Conservation (phyloP, 768 basidiomycete species). For the Russula earlei region DNA sequence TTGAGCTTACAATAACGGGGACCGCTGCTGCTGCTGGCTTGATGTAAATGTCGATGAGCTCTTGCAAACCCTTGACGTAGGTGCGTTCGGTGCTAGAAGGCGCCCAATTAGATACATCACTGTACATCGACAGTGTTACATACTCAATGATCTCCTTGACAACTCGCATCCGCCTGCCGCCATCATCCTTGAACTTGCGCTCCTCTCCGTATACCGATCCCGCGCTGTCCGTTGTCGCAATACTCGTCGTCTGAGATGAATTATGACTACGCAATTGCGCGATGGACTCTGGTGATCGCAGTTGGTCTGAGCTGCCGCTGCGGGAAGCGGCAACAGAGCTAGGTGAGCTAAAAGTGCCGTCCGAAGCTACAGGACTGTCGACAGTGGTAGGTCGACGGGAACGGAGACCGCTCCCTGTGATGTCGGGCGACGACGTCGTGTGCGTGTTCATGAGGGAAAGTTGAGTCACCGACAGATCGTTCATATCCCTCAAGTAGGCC, state of each 20-base stretch:
- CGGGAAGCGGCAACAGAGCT: slow-evolving; percentile 30
- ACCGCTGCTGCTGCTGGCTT: slow-evolving; percentile 67
- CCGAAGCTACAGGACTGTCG: slow-evolving; percentile 52
- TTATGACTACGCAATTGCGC: slow-evolving; percentile 49
- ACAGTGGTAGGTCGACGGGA: slow-evolving; percentile 59
- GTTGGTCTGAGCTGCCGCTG: slow-evolving; percentile 40
- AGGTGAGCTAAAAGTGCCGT: slow-evolving; percentile 33
- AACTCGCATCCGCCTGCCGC: slow-evolving; percentile 70
- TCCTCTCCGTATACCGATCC: slow-evolving; percentile 55
- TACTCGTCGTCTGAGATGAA: slow-evolving; percentile 58
- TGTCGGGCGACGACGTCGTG: slow-evolving; percentile 40
- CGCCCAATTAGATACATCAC: slow-evolving; percentile 17
- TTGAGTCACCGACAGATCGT: slow-evolving; percentile 73
- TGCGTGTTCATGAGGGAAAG: slow-evolving; percentile 50
- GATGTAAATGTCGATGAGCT: slow-evolving; percentile 92
- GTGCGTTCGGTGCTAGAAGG: slow-evolving; percentile 77
- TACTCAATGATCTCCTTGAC: slow-evolving; percentile 88
- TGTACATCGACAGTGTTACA: slow-evolving; percentile 26
- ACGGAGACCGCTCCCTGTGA: slow-evolving; percentile 28
- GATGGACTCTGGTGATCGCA: slow-evolving; percentile 60
- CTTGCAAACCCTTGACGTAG: slow-evolving; percentile 89
- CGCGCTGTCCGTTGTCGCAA: slow-evolving; percentile 65
- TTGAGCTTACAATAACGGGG: slow-evolving; percentile 60
- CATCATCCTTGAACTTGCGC: slow-evolving; percentile 88
- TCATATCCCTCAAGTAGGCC: slow-evolving; percentile 94